Percentiles rank a stretch among this genome's conserved stretches.
phyloP scores from a whole-genome alignment of 257 asterid genomes.

The Jacaranda copaia region DNA sequence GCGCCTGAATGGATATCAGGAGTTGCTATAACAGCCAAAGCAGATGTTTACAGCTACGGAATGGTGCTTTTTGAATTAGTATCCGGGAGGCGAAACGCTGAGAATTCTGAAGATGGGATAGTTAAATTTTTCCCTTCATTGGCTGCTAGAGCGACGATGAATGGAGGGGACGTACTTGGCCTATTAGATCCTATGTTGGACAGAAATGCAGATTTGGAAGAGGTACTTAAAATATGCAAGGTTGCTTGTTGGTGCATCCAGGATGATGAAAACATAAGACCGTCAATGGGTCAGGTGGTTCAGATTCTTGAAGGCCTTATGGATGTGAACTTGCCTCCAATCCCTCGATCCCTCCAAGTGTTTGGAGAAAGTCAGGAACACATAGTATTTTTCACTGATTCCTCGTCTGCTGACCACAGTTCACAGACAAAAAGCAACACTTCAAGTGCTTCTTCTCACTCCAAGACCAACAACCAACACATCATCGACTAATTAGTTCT shows the following conservation, averaged over 20 bases:
- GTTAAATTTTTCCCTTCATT: constrained; percentile 45
- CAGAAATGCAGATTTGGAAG: constrained; percentile 39
- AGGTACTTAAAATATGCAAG: constrained; percentile 50
- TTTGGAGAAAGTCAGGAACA: constrained; percentile 55
- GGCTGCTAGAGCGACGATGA: constrained; percentile 34
- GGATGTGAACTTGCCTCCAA: constrained; percentile 49
- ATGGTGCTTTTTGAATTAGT: constrained; percentile 62
- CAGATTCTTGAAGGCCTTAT: constrained; percentile 57
- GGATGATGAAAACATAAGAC: constrained; percentile 44
- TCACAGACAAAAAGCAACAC: constrained; percentile 49
- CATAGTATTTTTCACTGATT: constrained; percentile 75
- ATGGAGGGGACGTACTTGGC: constrained; percentile 47
- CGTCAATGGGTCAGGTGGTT: constrained; percentile 59
- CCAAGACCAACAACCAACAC: constrained; percentile 28
- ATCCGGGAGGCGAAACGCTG: constrained; percentile 53
- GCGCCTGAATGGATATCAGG: no score
- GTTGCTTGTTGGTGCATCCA: constrained; percentile 35
- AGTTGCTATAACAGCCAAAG: constrained; percentile 51
- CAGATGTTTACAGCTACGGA: constrained; percentile 58
- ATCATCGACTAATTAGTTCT: not conserved
- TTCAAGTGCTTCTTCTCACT: constrained; percentile 47
- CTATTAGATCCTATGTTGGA: constrained; percentile 47
- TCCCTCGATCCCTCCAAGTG: constrained; percentile 58
- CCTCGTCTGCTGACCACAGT: constrained; percentile 58
- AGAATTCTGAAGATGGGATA: constrained; percentile 41